Evolutionary conservation across 2,329 filamentous ascomycete species (phyloP).

Genomic region (Geosmithia morbida): DNA sequence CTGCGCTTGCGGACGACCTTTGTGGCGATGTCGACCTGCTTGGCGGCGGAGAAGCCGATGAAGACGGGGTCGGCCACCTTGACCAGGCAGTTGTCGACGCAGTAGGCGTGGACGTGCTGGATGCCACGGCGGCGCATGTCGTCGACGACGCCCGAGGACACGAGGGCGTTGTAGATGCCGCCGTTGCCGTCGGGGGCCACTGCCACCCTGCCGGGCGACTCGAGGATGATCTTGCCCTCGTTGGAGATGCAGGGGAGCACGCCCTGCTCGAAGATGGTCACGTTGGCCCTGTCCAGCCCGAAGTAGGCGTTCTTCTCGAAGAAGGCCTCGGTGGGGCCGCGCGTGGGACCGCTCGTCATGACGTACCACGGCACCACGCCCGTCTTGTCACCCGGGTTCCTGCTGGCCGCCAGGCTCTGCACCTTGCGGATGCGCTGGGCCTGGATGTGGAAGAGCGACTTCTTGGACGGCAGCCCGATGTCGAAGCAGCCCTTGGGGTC

Average conservation of each 20-base stretch:
- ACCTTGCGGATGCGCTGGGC: constrained; percentile 84
- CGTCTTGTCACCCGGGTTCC: constrained; percentile 33
- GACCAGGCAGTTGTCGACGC: constrained; percentile 98
- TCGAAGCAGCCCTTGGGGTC: constrained; percentile 96
- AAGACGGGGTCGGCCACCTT: constrained; percentile 96
- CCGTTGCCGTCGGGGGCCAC: constrained; percentile 96
- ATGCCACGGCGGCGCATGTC: constrained; percentile 86
- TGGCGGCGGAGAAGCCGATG: constrained; percentile 79
- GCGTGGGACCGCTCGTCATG: constrained; percentile 95
- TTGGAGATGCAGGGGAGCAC: constrained; percentile 95
- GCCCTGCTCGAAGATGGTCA: constrained; percentile 91
- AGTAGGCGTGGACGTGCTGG: constrained; percentile 93
- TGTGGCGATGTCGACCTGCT: constrained; percentile 88
- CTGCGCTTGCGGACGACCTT: constrained; percentile 99
- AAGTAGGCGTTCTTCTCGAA: constrained; percentile 87
- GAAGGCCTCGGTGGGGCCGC: constrained; percentile 82
- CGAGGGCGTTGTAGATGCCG: constrained; percentile 85
- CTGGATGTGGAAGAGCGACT: constrained; percentile 96
- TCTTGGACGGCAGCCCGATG: constrained; percentile 82
- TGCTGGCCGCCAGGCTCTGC: constrained; percentile 64
- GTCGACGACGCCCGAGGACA: constrained; percentile 63
- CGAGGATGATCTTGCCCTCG: constrained; percentile 91
- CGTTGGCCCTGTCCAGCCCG: constrained; percentile 71
- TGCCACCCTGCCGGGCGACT: constrained; percentile 79
- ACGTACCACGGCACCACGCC: constrained; percentile 91